phyloP scores from a whole-genome alignment of 305 asterid genomes.

The Monarda citriodora region DNA sequence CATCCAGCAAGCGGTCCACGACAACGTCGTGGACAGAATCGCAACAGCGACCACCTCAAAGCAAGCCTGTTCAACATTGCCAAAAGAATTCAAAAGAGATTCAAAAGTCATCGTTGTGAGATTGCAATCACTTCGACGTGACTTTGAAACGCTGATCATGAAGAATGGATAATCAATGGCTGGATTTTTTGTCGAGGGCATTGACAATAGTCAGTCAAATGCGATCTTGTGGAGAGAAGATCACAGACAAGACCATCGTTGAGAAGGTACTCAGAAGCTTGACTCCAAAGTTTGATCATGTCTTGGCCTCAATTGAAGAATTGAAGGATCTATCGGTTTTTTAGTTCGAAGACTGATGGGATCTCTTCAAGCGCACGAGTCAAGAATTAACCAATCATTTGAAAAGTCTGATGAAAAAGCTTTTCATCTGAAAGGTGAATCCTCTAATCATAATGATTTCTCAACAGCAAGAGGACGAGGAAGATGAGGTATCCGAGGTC shows the following conservation, averaged over 20 bases:
- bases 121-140: too few species aligned
- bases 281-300: slow-evolving; percentile 5
- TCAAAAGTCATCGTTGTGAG: too few species aligned
- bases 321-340: not conserved
- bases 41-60: too few species aligned
- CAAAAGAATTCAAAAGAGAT: too few species aligned
- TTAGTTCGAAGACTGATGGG: slow-evolving; percentile 1
- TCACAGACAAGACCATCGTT: not conserved
- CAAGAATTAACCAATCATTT: not conserved
- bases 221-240: not conserved
- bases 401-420: not conserved
- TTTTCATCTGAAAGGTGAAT: not conserved
- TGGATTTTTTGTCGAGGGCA: not conserved
- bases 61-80: too few species aligned
- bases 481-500: not conserved
- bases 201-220: slow-evolving; percentile 3
- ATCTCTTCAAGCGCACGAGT: slow-evolving; percentile 6
- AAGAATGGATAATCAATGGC: not conserved
- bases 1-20: too few species aligned
- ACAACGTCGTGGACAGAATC: too few species aligned
- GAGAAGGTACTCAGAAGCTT: slow-evolving; percentile 9
- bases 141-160: not conserved
- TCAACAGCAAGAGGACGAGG: not conserved
- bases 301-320: not conserved
- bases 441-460: not conserved